phyloP scores from a whole-genome alignment of 2,329 filamentous ascomycete genomes.

The Ophiosphaerella narmari region DNA sequence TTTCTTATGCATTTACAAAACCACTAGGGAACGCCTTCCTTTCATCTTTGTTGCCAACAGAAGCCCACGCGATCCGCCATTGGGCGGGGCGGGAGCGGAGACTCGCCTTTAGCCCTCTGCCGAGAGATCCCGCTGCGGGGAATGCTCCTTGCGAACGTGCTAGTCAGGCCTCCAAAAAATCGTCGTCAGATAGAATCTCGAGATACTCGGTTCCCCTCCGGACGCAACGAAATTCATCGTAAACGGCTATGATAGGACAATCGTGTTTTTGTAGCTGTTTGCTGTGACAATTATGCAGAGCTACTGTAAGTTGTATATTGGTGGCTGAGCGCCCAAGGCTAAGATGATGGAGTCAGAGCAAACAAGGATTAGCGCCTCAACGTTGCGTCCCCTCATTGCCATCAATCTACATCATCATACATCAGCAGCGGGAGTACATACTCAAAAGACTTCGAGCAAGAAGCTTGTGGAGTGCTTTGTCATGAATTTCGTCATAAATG shows the following conservation, averaged over 20 bases:
- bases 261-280: constrained; percentile 20
- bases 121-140: constrained; percentile 28
- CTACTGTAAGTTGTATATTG: constrained; percentile 45
- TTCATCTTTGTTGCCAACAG: background rate
- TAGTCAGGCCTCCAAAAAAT: constrained; percentile 2
- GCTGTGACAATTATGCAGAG: constrained; percentile 40
- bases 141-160: background rate
- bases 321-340: constrained; percentile 37
- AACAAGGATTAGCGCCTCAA: constrained; percentile 14
- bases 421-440: constrained; percentile 10
- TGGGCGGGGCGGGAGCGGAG: constrained; percentile 20
- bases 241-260: constrained; percentile 19
- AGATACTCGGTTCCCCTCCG: constrained; percentile 20
- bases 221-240: constrained; percentile 25
- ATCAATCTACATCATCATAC: constrained; percentile 15
- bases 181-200: constrained; percentile 1
- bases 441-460: constrained; percentile 3
- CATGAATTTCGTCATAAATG: no score
- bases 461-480: background rate
- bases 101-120: constrained; percentile 6
- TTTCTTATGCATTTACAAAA: no score
- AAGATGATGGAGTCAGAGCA: constrained; percentile 15
- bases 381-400: constrained; percentile 8
- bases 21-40: no score
- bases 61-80: constrained; percentile 18